Conservation (phyloP, 2,329 filamentous ascomycete species). For the Phialophora expanda region DNA sequence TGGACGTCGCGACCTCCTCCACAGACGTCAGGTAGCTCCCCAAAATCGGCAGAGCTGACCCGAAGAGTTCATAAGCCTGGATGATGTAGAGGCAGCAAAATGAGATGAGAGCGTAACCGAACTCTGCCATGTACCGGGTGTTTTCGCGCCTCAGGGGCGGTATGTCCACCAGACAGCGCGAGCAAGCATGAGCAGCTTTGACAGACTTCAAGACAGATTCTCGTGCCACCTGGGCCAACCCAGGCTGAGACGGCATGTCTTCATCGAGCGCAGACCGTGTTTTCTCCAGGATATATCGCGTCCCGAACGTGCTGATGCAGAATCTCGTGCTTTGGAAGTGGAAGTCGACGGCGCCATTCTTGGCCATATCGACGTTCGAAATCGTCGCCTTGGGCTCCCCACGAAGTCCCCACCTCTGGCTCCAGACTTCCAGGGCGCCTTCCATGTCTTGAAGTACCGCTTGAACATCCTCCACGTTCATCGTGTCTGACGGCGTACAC, state of each 20-base stretch:
- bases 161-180: constrained; percentile 18
- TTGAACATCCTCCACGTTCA: constrained; percentile 3
- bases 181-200: constrained; percentile 20
- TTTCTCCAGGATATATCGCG: constrained; percentile 13
- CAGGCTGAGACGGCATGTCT: not conserved
- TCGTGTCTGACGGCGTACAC: constrained; percentile 19
- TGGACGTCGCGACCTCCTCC: constrained; percentile 19
- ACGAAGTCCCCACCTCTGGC: constrained; percentile 22
- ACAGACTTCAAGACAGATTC: constrained; percentile 23
- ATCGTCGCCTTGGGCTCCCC: constrained; percentile 21
- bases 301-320: constrained; percentile 20
- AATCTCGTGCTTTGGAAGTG: constrained; percentile 21
- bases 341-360: constrained; percentile 22
- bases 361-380: constrained; percentile 19
- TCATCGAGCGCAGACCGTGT: constrained; percentile 11
- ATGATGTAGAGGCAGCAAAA: constrained; percentile 26
- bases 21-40: constrained; percentile 13
- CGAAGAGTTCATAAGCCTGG: constrained; percentile 18
- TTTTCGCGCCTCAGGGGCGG: constrained; percentile 17
- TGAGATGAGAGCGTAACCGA: constrained; percentile 17
- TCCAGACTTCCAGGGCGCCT: constrained; percentile 20
- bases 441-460: constrained; percentile 17
- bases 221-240: constrained; percentile 7
- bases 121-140: constrained; percentile 18
- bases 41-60: not conserved